Evolutionary conservation across 345 rosid species (phyloP).

Genomic region (Psidium friedrichsthalianum): DNA sequence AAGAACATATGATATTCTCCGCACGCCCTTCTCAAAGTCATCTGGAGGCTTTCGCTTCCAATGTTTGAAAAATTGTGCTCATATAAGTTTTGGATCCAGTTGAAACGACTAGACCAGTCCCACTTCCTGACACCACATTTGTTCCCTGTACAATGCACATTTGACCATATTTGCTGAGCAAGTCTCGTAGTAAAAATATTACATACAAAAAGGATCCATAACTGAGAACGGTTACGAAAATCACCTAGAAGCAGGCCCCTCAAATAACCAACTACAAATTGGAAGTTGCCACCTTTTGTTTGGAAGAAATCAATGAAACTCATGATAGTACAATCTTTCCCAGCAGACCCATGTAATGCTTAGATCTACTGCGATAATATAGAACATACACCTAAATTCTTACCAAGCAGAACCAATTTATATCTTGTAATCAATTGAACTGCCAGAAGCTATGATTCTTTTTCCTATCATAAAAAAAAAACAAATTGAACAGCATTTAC

Average conservation of each 20-base stretch:
- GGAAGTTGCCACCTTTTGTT: too few relatives aligned
- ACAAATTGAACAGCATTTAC: not conserved
- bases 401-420: not conserved
- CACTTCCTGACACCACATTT: conserved; percentile 58
- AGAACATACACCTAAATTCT: not conserved
- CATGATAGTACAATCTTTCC: not conserved
- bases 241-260: not conserved
- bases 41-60: conserved; percentile 52
- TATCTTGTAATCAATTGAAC: not conserved
- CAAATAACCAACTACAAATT: not conserved
- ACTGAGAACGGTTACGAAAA: not conserved
- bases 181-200: not conserved
- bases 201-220: not conserved
- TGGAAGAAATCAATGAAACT: not conserved
- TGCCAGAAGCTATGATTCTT: not conserved
- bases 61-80: conserved; percentile 51
- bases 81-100: conserved; percentile 59
- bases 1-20: conserved; percentile 45
- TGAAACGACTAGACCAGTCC: conserved; percentile 58
- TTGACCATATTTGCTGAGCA: not conserved
- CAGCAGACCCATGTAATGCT: not conserved
- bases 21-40: conserved; percentile 42
- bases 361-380: not conserved
- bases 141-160: conserved; percentile 38
- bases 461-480: not conserved